Base-by-base conservation (phyloP, 495 filamentous ascomycete genomes). In the Penicillium nucicola region DNA sequence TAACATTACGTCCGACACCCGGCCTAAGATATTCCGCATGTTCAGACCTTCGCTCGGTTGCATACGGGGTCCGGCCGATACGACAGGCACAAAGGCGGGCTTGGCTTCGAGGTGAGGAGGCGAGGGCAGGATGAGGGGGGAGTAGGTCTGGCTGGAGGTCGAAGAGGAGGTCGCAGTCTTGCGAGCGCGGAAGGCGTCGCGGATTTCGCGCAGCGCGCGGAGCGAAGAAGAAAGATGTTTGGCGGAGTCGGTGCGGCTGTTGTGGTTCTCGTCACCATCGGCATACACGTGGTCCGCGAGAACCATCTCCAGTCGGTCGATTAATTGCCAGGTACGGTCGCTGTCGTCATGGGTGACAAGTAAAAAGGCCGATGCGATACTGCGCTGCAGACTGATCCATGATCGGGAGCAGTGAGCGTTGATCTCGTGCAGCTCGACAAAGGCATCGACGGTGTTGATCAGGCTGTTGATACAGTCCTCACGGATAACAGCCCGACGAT, bases 381-480 rank as follows among this genome's bases (percentile, higher is more conserved):
- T 70, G 39, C 75, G 64, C 56, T 78, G 75, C 31, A 75, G 49
- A 50, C 70, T 77, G 50, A 75, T 69, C 74, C 74, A 78, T 13
- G 71, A 72, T 25, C 75, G 74, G 14, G 74, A 74, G 18, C 64
- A 69, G 42, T 69, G 65, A 1, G 61, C 45, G 39, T 69, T 70
- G 52, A 72, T 66, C 39, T 61, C 60, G 55, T 77, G 71, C 52
- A 78, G 52, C 35, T 75, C 75, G 35, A 76, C 67, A 39, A 75
- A 78, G 2, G 71, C 66, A 33, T 74, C 68, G 22, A 78, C 60
- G 15, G 72, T 77, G 46, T 57, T 56, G 30, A 72, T 60, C 42
- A 78, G 53, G 45, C 69, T 75, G 12, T 39, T 41, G 33, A 78
- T 53, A 38, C 74, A 77, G 13, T 77, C 72, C 36, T 74, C 68